A percentile compares a stretch with the other conserved stretches of the same genome.
Conservation (phyloP, 257 asterid species). For the Fraxinus pennsylvanica region DNA sequence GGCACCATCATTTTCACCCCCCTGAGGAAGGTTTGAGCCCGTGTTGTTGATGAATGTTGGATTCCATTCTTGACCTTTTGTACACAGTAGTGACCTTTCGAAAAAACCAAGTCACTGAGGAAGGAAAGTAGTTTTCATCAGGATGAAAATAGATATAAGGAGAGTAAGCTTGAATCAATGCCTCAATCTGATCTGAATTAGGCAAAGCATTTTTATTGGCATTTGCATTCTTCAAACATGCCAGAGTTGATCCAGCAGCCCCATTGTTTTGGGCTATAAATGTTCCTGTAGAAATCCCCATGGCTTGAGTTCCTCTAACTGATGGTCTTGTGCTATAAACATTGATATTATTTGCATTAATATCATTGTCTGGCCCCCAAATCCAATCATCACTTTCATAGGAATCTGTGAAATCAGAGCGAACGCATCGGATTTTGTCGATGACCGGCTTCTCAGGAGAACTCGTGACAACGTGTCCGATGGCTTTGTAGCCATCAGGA, state of each 20-base stretch:
- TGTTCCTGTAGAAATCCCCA: conserved; percentile 57
- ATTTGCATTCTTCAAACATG: conserved; percentile 52
- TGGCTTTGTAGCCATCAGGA: conserved; percentile 52
- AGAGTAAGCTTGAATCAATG: conserved; percentile 50
- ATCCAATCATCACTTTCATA: conserved; percentile 44
- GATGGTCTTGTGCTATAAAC: conserved; percentile 50
- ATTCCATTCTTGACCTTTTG: conserved; percentile 56
- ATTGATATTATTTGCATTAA: background rate
- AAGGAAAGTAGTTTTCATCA: conserved; percentile 62
- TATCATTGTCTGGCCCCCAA: conserved; percentile 45
- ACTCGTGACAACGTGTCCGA: conserved; percentile 51
- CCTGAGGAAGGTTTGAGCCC: conserved; percentile 78
- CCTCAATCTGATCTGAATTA: conserved; percentile 49
- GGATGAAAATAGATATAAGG: conserved; percentile 71
- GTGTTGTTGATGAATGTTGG: conserved; percentile 42
- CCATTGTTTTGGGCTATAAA: conserved; percentile 46
- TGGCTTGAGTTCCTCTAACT: conserved; percentile 44
- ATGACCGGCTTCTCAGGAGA: conserved; percentile 48
- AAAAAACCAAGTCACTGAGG: conserved; percentile 79
- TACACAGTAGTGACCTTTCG: conserved; percentile 60
- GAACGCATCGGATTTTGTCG: conserved; percentile 50
- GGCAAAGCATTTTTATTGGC: conserved; percentile 54
- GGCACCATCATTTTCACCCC: conserved; percentile 64
- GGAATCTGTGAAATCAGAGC: conserved; percentile 42
- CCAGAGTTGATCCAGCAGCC: conserved; percentile 19